phyloP scores from a whole-genome alignment of 1,284 basidiomycete species.

The Abortiporus biennis region DNA sequence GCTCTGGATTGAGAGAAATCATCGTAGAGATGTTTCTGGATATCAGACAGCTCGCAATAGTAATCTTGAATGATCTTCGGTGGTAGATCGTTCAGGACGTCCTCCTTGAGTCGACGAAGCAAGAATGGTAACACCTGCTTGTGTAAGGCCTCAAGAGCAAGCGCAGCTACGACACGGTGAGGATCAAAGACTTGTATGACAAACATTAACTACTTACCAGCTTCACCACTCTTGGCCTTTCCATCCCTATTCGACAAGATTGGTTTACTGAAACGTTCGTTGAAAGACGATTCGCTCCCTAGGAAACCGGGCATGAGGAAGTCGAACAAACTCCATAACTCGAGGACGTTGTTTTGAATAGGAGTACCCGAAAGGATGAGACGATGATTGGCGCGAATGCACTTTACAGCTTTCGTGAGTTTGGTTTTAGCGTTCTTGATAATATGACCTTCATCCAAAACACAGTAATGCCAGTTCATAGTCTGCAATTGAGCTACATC shows the following conservation, averaged over 20 bases:
- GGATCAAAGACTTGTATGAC: conserved; percentile 9
- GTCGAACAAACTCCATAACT: conserved; percentile 98
- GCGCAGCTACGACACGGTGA: conserved; percentile 51
- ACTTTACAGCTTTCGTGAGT: conserved; percentile 94
- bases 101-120: conserved; percentile 93
- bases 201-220: conserved; percentile 48
- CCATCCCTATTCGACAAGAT: conserved; percentile 94
- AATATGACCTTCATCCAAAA: conserved; percentile 97
- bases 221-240: conserved; percentile 92
- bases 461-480: conserved; percentile 91
- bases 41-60: conserved; percentile 93
- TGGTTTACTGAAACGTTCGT: conserved; percentile 94
- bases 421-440: conserved; percentile 99
- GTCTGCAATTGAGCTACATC: conserved; percentile 79
- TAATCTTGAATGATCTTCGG: conserved; percentile 99
- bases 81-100: conserved; percentile 93
- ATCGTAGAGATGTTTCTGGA: conserved; percentile 93
- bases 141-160: conserved; percentile 94
- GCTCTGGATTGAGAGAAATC: conserved; percentile 85
- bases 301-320: conserved; percentile 99
- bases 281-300: conserved; percentile 92
- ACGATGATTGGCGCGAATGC: conserved; percentile 85
- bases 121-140: conserved; percentile 99
- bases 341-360: conserved; percentile 98
- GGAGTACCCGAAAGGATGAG: conserved; percentile 96